A percentile compares a stretch with the other conserved stretches of the same genome.
These are phyloP conservation scores for Boletus reticulatus DNA, from an alignment of 768 basidiomycete species.

Conservation along the genomic window DNA sequence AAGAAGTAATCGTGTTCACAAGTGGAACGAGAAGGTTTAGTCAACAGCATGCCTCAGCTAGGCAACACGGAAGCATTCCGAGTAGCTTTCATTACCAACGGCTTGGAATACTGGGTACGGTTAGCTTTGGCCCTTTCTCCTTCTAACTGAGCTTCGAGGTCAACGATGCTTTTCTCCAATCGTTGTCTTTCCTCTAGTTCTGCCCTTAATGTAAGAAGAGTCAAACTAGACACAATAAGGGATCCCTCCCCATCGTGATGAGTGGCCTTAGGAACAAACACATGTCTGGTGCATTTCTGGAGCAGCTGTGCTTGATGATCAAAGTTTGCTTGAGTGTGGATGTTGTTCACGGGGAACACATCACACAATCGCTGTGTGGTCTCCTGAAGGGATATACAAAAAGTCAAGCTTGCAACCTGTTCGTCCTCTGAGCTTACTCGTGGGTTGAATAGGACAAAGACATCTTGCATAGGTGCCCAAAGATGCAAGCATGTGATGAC, in stretches of 20 bases:
- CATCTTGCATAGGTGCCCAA: too few relatives aligned
- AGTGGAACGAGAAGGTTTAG: neutral
- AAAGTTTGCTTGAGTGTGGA: slow-evolving; percentile 29
- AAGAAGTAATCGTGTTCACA: neutral
- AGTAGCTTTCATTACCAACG: neutral
- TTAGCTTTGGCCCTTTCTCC: neutral
- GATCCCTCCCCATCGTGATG: slow-evolving; percentile 28
- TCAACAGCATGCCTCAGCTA: neutral
- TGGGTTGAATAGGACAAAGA: slow-evolving; percentile 46
- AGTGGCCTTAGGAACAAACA: slow-evolving; percentile 41
- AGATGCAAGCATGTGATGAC: too few relatives aligned
- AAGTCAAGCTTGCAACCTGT: too few relatives aligned
- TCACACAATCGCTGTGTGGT: slow-evolving; percentile 30
- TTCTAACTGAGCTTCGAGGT: too few relatives aligned
- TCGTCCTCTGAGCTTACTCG: slow-evolving; percentile 30
- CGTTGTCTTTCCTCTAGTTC: slow-evolving; percentile 41
- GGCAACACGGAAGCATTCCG: neutral
- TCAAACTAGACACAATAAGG: slow-evolving; percentile 49
- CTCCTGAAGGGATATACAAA: too few relatives aligned
- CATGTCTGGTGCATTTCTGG: slow-evolving; percentile 51
- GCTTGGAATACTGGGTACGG: neutral
- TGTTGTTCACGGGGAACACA: slow-evolving; percentile 43
- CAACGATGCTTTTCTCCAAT: too few relatives aligned
- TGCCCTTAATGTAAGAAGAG: slow-evolving; percentile 40
- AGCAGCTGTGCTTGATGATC: slow-evolving; percentile 58